These are phyloP conservation scores for Monosporozyma yasuniensis DNA, from an alignment of 805 yeast genomes.

Conservation along the genomic window DNA sequence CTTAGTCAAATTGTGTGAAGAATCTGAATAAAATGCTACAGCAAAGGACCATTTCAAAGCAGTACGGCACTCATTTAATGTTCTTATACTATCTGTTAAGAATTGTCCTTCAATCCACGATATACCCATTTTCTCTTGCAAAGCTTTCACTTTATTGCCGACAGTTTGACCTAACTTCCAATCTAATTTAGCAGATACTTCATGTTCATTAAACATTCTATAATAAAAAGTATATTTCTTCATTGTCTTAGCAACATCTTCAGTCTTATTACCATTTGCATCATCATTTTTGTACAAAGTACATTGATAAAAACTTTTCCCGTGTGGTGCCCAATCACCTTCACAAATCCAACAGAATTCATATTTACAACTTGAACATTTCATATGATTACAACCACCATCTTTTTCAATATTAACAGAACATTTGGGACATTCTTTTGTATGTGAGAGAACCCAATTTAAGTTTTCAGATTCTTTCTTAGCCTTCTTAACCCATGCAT, in stretches of 20 bases:
- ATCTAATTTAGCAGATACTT: slow-evolving; percentile 67
- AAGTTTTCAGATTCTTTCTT: slow-evolving; percentile 81
- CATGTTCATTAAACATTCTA: slow-evolving; percentile 66
- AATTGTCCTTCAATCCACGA: slow-evolving; percentile 89
- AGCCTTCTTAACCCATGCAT: slow-evolving; percentile 69
- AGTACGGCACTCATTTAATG: slow-evolving; percentile 58
- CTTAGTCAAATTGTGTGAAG: slow-evolving; percentile 42
- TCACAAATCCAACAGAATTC: slow-evolving; percentile 94
- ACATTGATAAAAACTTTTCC: slow-evolving; percentile 57
- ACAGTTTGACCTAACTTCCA: slow-evolving; percentile 51
- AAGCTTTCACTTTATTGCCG: slow-evolving; percentile 49
- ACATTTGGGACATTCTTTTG: slow-evolving; percentile 84
- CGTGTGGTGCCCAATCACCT: slow-evolving; percentile 67
- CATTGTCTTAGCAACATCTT: slow-evolving; percentile 33
- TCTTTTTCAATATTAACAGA: slow-evolving; percentile 73
- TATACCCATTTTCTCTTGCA: slow-evolving; percentile 55
- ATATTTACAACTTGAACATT: slow-evolving; percentile 63
- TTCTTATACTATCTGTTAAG: slow-evolving; percentile 60
- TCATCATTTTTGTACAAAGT: slow-evolving; percentile 44
- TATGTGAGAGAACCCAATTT: slow-evolving; percentile 77
- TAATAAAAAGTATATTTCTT: slow-evolving; percentile 67
- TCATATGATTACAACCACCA: slow-evolving; percentile 98
- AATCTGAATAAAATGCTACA: slow-evolving; percentile 56
- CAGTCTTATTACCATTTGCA: slow-evolving; percentile 14
- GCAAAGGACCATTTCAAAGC: slow-evolving; percentile 89